Evolutionary conservation across 2,329 filamentous ascomycete species (phyloP), one percentile per base, ranked within the genome.

Genomic region (Aspergillus glaucus): DNA sequence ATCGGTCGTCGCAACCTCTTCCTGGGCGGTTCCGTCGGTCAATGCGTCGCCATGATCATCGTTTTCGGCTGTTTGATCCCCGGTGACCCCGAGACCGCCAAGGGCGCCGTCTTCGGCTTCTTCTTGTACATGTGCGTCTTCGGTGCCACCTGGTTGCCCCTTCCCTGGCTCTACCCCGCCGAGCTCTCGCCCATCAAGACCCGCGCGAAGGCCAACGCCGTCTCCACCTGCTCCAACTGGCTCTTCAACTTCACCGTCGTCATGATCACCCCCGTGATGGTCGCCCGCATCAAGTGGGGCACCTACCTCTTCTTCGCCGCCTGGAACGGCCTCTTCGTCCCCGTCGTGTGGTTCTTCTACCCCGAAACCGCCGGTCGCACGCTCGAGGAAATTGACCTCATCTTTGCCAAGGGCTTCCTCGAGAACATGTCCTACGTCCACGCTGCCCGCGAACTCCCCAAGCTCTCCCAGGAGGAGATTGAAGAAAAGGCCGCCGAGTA

Each of bases 71-170:
- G 41, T 8, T 8, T 43, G 22, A 55, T 59, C 19, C 48, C 46
- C 6, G 50, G 45, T 9, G 50, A 41, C 14, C 6, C 32, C 3
- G 28, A 39, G 12, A 44, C 41, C 9, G 50, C 55, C 24, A 55
- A 55, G 43, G 56, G 56, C 30, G 51, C 55, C 19, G 48, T 47
- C 12, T 54, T 58, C 6, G 51, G 54, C 82, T 21, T 84, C 55
- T 63, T 63, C 52, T 4, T 43, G 22, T 43, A 43, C 41, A 43
- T 43, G 41, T 43, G 41, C 10, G 21, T 43, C 41, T 43, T 43
- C 4, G 41, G 41, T 3, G 41, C 41, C 6, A 43, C 41, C 41
- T 43, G 41, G 41, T 12, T 43, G 22, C 41, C 41, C n/a, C 41
- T 43, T 0, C 41, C 41, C 22, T 43, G 41, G 41, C 21, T 43